Base-by-base conservation (phyloP, 306 rosid genomes). In the Notholithocarpus densiflorus region DNA sequence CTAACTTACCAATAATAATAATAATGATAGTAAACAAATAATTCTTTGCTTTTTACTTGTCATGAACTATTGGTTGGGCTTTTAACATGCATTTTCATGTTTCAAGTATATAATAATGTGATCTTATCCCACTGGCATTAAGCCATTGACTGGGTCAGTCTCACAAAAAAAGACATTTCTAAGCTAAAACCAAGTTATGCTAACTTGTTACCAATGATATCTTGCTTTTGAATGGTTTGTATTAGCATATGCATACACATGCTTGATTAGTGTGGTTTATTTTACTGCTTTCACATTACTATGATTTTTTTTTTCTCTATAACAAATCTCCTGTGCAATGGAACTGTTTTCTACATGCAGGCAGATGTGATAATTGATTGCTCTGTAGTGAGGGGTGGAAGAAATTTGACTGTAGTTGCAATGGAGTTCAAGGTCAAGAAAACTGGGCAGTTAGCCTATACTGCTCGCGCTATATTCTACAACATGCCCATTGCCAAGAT, bases 381-480 rank as follows among this genome's bases (percentile, higher is more conserved):
- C 70, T 79, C 85, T 18, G 85, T 94, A 60, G 89, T 92, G 74
- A 91, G 87, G 84, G 77, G 88, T 45, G 97, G 98, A 86, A 87
- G 91, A 89, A 92, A 86, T 71, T 79, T 94, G 84, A 87, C 91
- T 2, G 89, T 88, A 20, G 85, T 94, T 27, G 79, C 82, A 14
- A 61, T 82, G 74, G 95, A 91, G 74, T 91, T 91, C 53, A 92
- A 84, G 75, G 76, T 82, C 76, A 85, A 87, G 87, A 74, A 87
- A 74, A 82, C 89, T 53, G 88, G 86, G 48, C 76, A 77, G 55
- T 77, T 90, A 89, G 18, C 84, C 48, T 94, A 88, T 75, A 78
- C 75, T 31, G 84, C 89, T 40, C 87, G 89, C 17, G 79, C 86
- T 11, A 85, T 84, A 55, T 83, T 85, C 77, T 88, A 82, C 52